Conservation (phyloP, 129 eudicot genomes). For the Pittosporum tobira region DNA sequence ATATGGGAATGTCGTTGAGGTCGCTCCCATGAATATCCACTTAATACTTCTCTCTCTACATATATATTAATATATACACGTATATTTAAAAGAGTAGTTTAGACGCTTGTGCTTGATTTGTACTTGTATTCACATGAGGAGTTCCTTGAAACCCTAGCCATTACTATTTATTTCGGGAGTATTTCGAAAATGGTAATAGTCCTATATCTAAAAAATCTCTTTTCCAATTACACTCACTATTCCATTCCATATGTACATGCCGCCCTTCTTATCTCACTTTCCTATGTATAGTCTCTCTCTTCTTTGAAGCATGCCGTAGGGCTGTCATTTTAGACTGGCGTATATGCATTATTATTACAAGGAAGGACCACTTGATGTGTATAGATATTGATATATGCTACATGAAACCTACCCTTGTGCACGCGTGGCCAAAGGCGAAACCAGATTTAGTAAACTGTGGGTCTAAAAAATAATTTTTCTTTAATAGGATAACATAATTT, state of each 20-base stretch:
- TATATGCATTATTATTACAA: background rate
- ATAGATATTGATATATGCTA: no score
- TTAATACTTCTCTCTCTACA: background rate
- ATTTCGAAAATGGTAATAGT: constrained; percentile 2
- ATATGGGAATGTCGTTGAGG: background rate
- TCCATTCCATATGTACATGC: constrained; percentile 21
- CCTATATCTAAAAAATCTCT: background rate
- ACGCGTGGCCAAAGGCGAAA: no score
- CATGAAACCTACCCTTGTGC: no score
- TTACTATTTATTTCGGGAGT: background rate
- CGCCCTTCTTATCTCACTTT: constrained; percentile 4
- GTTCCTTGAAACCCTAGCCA: constrained; percentile 20
- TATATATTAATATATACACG: background rate
- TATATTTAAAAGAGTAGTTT: background rate
- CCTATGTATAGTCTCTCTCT: constrained; percentile 2
- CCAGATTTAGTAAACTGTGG: no score
- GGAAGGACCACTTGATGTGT: constrained; percentile 19
- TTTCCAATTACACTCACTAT: background rate
- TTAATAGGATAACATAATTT: no score
- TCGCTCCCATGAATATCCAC: constrained; percentile 1
- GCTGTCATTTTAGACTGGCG: constrained; percentile 20
- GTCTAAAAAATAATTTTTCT: no score
- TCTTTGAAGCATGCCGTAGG: constrained; percentile 1
- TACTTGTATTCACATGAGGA: constrained; percentile 2
- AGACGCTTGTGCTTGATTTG: constrained; percentile 14